A percentile compares a stretch with the other conserved stretches of the same genome.
Conservation (phyloP, 176 grass and related monocot genomes). For the bread wheat (Triticum aestivum) region DNA sequence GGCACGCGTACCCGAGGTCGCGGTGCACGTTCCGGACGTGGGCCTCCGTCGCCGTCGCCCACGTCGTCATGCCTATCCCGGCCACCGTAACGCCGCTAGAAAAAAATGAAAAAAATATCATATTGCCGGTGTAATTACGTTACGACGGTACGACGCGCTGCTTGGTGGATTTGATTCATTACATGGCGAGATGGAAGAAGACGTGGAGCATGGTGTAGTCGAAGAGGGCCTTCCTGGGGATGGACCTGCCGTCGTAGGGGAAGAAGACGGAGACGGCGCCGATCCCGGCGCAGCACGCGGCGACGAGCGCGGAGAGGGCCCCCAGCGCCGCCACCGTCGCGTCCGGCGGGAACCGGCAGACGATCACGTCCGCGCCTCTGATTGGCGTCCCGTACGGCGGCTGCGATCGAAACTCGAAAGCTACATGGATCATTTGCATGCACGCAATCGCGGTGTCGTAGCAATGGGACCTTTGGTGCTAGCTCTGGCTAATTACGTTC, state of each 20-base stretch:
- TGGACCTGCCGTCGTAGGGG: constrained; percentile 37
- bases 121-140: no score
- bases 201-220: constrained; percentile 35
- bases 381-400: constrained; percentile 49
- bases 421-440: neutral
- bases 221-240: constrained; percentile 42
- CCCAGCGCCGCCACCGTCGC: constrained; percentile 33
- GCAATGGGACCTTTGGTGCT: no score
- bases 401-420: constrained; percentile 9
- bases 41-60: constrained; percentile 49
- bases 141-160: neutral
- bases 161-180: constrained; percentile 9
- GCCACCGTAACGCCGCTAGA: constrained; percentile 33
- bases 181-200: constrained; percentile 57
- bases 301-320: constrained; percentile 24
- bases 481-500: constrained; percentile 28
- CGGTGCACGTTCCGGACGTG: constrained; percentile 45
- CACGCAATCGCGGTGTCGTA: neutral
- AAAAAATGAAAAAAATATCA: no score
- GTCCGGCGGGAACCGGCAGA: constrained; percentile 58
- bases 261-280: constrained; percentile 49
- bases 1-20: constrained; percentile 30
- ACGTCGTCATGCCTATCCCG: constrained; percentile 37
- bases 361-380: constrained; percentile 30
- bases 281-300: constrained; percentile 9